Conservation (phyloP, 2,329 filamentous ascomycete genomes). For the Chalaropsis thielavioides region DNA sequence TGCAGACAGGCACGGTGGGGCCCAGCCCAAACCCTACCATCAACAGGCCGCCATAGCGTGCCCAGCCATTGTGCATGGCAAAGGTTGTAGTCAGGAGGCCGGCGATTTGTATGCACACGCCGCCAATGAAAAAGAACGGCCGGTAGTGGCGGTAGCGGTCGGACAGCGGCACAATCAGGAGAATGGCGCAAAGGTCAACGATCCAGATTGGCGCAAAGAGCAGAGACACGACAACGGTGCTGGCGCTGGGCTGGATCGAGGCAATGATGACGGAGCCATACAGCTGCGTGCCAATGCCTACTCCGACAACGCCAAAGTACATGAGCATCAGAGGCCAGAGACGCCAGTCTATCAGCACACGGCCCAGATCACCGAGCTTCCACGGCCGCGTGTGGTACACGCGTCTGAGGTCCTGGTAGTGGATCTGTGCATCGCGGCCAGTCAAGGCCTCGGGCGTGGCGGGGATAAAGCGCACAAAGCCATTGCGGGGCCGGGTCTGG, state of each 20-base stretch:
- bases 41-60: constrained; percentile 74
- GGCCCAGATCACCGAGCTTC: constrained; percentile 53
- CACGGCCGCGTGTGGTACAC: constrained; percentile 66
- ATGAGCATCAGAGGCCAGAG: constrained; percentile 76
- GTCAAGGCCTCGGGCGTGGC: constrained; percentile 53
- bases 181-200: constrained; percentile 77
- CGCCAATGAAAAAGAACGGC: constrained; percentile 65
- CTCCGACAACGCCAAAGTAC: constrained; percentile 91
- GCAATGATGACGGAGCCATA: constrained; percentile 80
- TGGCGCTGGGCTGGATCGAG: constrained; percentile 59
- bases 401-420: constrained; percentile 68
- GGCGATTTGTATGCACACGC: constrained; percentile 63
- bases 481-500: constrained; percentile 35
- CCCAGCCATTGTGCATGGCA: constrained; percentile 56
- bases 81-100: constrained; percentile 70
- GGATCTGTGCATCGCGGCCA: constrained; percentile 63
- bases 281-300: constrained; percentile 77
- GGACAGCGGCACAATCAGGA: constrained; percentile 70
- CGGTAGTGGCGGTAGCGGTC: constrained; percentile 74
- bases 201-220: constrained; percentile 89
- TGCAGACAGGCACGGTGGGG: constrained; percentile 81
- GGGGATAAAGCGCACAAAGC: constrained; percentile 52
- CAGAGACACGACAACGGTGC: constrained; percentile 60
- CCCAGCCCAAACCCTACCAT: constrained; percentile 84
- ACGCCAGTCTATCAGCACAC: constrained; percentile 70